phyloP scores from a whole-genome alignment of 2,329 filamentous ascomycete species.

The Alternaria panax region DNA sequence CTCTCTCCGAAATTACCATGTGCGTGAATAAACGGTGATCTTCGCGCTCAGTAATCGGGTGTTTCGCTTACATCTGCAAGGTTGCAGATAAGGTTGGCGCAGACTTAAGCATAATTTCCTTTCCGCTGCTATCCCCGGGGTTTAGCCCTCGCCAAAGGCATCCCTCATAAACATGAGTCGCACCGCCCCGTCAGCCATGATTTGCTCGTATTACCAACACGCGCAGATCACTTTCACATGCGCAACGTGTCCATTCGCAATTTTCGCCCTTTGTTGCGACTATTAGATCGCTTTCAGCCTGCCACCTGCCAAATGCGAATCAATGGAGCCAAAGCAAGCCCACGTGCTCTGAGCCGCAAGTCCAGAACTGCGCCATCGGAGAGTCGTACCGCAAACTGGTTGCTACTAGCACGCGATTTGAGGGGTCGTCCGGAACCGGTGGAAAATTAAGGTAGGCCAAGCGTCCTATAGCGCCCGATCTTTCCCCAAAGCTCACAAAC shows the following conservation, averaged over 20 bases:
- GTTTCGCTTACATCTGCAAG: slow-evolving; percentile 38
- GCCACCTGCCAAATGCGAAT: background rate
- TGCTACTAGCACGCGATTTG: slow-evolving; percentile 6
- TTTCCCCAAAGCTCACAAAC: slow-evolving; percentile 18
- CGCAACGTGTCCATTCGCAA: slow-evolving; percentile 2
- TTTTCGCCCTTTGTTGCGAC: background rate
- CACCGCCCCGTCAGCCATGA: slow-evolving; percentile 4
- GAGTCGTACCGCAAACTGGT: slow-evolving; percentile 18
- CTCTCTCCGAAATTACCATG: background rate
- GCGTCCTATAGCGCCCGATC: slow-evolving; percentile 34
- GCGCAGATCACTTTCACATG: background rate
- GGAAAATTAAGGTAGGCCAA: slow-evolving; percentile 44
- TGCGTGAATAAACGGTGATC: background rate
- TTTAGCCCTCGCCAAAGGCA: slow-evolving; percentile 21
- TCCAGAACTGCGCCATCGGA: slow-evolving; percentile 26
- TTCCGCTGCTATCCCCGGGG: slow-evolving; percentile 36
- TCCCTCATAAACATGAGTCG: slow-evolving; percentile 5
- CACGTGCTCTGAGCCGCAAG: slow-evolving; percentile 7
- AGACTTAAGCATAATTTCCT: slow-evolving; percentile 48
- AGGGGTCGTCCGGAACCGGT: slow-evolving; percentile 17
- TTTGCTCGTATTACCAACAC: slow-evolving; percentile 7
- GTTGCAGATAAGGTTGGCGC: slow-evolving; percentile 47
- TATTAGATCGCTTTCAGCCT: background rate
- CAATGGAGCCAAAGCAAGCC: background rate
- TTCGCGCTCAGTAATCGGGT: slow-evolving; percentile 24